These are phyloP conservation scores for Trichoderma semiorbis DNA, from an alignment of 2,329 filamentous ascomycete genomes.

Conservation along the genomic window DNA sequence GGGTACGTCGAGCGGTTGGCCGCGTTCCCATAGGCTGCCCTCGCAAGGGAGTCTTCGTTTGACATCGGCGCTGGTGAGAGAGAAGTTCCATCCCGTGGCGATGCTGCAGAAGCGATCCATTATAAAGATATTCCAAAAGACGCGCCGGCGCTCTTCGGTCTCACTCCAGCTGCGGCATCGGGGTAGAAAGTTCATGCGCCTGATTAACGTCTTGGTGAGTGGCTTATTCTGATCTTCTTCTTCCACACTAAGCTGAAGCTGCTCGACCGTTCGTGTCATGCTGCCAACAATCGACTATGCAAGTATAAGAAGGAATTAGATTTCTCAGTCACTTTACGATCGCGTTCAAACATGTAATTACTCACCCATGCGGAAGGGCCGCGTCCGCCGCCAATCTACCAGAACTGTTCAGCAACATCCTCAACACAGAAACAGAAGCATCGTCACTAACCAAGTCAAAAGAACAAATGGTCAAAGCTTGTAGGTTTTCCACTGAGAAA, in stretches of 20 bases:
- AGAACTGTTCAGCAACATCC: not conserved
- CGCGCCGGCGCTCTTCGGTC: not conserved
- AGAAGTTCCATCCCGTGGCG: constrained; percentile 20
- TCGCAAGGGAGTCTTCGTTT: not conserved
- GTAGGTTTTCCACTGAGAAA: not conserved
- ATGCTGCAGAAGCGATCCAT: constrained; percentile 1
- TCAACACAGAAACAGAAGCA: not conserved
- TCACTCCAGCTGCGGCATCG: not conserved
- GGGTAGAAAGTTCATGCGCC: not conserved
- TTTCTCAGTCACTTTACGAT: not conserved
- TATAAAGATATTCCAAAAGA: not conserved
- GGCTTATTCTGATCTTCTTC: not conserved
- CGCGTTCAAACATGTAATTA: not conserved
- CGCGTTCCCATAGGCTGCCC: not conserved
- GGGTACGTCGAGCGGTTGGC: not conserved
- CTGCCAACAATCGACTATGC: not conserved
- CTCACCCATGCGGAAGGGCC: not conserved
- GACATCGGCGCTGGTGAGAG: not conserved
- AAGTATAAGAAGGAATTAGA: not conserved
- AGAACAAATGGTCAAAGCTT: not conserved
- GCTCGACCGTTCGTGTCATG: not conserved
- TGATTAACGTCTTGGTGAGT: not conserved
- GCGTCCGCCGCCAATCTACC: not conserved
- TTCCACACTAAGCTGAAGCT: not conserved
- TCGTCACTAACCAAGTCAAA: not conserved